phyloP scores from a whole-genome alignment of 495 filamentous ascomycete species.

The Chaetomium cochliodes region DNA sequence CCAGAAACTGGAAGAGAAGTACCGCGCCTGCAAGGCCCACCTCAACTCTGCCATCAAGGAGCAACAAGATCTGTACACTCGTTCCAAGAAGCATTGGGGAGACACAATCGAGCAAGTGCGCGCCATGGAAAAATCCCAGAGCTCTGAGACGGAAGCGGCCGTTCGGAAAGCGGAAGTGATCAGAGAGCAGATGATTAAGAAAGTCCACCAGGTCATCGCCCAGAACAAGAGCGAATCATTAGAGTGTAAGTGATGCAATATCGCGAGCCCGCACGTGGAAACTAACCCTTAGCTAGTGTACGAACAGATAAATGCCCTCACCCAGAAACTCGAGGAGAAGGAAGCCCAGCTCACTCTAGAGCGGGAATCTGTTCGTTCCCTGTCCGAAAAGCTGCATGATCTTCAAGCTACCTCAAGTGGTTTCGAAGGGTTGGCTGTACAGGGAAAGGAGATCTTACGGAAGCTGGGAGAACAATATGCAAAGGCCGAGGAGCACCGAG shows the following conservation, averaged over 20 bases:
- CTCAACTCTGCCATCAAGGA: conserved; percentile 42
- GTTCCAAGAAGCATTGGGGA: conserved; percentile 33
- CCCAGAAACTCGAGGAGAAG: conserved; percentile 30
- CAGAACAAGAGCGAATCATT: conserved; percentile 31
- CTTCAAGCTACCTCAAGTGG: conserved; percentile 31
- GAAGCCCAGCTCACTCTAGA: conserved; percentile 35
- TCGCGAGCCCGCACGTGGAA: background rate
- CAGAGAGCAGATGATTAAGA: conserved; percentile 36
- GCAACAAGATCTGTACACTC: conserved; percentile 40
- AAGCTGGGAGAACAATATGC: conserved; percentile 30
- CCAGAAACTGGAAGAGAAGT: conserved; percentile 34
- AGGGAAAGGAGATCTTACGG: conserved; percentile 36
- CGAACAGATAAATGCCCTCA: conserved; percentile 29
- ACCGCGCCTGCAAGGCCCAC: conserved; percentile 31
- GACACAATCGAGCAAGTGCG: conserved; percentile 31
- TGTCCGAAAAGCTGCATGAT: conserved; percentile 33
- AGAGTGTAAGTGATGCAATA: conserved; percentile 30
- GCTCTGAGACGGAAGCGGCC: conserved; percentile 28
- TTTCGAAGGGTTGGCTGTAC: conserved; percentile 30
- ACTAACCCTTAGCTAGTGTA: conserved; percentile 31
- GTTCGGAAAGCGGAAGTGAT: conserved; percentile 34
- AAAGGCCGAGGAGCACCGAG: conserved; percentile 15
- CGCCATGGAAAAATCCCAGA: conserved; percentile 24
- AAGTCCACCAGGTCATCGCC: conserved; percentile 30
- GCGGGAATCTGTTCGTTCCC: conserved; percentile 24